Conservation (phyloP, 129 eudicot genomes). For the Apium graveolens region DNA sequence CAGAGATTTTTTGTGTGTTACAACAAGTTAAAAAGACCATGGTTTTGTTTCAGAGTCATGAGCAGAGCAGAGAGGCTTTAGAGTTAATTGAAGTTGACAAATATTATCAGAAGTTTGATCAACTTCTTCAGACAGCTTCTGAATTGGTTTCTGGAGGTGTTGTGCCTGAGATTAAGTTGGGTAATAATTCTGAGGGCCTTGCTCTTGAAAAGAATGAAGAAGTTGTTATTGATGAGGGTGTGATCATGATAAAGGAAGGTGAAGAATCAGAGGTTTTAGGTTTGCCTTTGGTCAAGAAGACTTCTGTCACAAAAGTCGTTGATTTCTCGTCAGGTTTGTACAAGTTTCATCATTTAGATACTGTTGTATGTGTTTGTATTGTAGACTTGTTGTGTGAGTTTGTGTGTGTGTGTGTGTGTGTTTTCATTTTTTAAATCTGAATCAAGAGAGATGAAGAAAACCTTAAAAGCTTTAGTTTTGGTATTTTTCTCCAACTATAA, state of each 20-base stretch:
- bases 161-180: conserved; percentile 26
- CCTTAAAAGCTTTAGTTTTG: neutral
- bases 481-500: neutral
- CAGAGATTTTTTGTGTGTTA: conserved; percentile 50
- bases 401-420: neutral
- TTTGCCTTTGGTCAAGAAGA: conserved; percentile 30
- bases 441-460: neutral
- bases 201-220: conserved; percentile 23
- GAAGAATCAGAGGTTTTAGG: conserved; percentile 24
- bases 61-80: conserved; percentile 66
- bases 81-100: conserved; percentile 52
- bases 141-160: conserved; percentile 50
- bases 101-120: conserved; percentile 47
- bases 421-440: neutral
- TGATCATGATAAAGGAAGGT: conserved; percentile 18
- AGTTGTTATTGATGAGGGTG: conserved; percentile 29
- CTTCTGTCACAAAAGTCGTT: conserved; percentile 18
- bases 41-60: conserved; percentile 49
- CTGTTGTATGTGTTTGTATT: neutral
- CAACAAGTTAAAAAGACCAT: conserved; percentile 41
- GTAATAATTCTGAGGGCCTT: conserved; percentile 23
- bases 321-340: conserved; percentile 44
- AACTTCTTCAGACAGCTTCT: conserved; percentile 52
- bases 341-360: neutral
- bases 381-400: neutral